phyloP scores from a whole-genome alignment of 306 rosid genomes.

The Carpinus fangiana region DNA sequence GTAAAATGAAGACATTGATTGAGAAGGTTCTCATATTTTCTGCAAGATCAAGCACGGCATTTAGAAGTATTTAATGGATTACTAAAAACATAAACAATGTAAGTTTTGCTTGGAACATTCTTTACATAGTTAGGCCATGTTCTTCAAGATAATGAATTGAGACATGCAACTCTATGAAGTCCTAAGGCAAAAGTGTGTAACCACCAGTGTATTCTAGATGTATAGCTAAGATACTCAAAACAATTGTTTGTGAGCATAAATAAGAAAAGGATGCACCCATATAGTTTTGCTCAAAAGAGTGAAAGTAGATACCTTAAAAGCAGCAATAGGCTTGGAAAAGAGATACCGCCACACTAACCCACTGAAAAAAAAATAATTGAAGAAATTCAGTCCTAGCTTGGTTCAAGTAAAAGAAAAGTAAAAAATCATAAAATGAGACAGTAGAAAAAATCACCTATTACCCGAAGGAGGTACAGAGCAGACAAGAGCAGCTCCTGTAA shows the following conservation, averaged over 20 bases:
- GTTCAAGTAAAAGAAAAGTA: slow-evolving; percentile 1
- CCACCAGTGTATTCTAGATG: background rate
- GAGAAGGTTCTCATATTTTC: background rate
- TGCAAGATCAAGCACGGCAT: background rate
- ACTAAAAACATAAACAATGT: background rate
- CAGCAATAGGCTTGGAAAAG: slow-evolving; percentile 79
- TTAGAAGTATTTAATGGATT: background rate
- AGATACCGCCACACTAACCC: slow-evolving; percentile 85
- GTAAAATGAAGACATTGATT: background rate
- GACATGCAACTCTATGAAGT: background rate
- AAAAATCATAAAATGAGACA: background rate
- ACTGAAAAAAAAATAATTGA: slow-evolving; percentile 42
- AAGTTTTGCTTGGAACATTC: background rate
- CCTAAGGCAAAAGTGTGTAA: background rate
- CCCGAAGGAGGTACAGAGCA: slow-evolving; percentile 98
- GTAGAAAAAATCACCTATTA: slow-evolving; percentile 57
- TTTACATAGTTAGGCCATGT: background rate
- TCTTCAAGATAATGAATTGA: background rate
- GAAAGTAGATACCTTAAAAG: slow-evolving; percentile 67
- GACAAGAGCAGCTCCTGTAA: slow-evolving; percentile 69
- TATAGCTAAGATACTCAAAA: background rate
- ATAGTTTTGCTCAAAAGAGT: slow-evolving; percentile 21
- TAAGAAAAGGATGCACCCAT: slow-evolving; percentile 6
- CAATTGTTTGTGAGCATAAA: slow-evolving; percentile 3
- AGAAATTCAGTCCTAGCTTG: slow-evolving; percentile 20